Evolutionary conservation across 1,284 basidiomycete species (phyloP).

Genomic region (Irpex lacteus): DNA sequence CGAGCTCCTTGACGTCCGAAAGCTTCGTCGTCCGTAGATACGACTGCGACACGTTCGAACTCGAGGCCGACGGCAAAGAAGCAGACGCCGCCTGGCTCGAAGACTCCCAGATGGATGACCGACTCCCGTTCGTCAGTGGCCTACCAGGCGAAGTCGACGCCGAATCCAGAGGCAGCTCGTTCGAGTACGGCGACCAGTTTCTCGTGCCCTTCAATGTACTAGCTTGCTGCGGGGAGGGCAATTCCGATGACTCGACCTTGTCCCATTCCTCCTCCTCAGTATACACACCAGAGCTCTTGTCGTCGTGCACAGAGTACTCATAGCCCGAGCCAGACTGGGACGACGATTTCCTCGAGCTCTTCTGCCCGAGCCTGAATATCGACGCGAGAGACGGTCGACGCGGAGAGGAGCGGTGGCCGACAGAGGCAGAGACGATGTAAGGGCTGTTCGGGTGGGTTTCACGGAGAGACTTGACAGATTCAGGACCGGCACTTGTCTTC

Average conservation of each 20-base stretch:
- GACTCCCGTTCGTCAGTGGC: slow-evolving; percentile 32
- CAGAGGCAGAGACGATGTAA: slow-evolving; percentile 31
- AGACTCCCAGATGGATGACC: slow-evolving; percentile 43
- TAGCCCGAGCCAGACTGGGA: slow-evolving; percentile 19
- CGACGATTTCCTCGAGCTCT: slow-evolving; percentile 33
- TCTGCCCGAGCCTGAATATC: slow-evolving; percentile 69
- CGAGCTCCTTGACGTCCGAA: slow-evolving; percentile 56
- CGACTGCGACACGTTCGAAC: slow-evolving; percentile 10
- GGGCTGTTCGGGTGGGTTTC: slow-evolving; percentile 35
- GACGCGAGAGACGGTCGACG: slow-evolving; percentile 74
- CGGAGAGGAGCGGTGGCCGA: slow-evolving; percentile 52
- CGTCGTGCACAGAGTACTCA: slow-evolving; percentile 21
- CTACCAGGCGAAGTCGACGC: slow-evolving; percentile 2
- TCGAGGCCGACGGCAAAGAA: slow-evolving; percentile 12
- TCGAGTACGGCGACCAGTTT: slow-evolving; percentile 45
- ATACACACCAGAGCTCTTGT: slow-evolving; percentile 15
- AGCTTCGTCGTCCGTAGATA: slow-evolving; percentile 46
- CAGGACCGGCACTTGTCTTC: too few relatives aligned
- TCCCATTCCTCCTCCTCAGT: slow-evolving; percentile 68
- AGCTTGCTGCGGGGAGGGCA: slow-evolving; percentile 44
- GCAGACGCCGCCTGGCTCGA: slow-evolving; percentile 22
- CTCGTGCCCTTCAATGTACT: slow-evolving; percentile 45
- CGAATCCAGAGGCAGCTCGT: slow-evolving; percentile 18
- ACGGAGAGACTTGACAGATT: slow-evolving; percentile 38
- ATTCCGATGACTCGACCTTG: slow-evolving; percentile 61